A percentile compares a stretch with the other conserved stretches of the same genome.
phyloP scores from a whole-genome alignment of 2,329 filamentous ascomycete species.

The Colletotrichum sublineola region DNA sequence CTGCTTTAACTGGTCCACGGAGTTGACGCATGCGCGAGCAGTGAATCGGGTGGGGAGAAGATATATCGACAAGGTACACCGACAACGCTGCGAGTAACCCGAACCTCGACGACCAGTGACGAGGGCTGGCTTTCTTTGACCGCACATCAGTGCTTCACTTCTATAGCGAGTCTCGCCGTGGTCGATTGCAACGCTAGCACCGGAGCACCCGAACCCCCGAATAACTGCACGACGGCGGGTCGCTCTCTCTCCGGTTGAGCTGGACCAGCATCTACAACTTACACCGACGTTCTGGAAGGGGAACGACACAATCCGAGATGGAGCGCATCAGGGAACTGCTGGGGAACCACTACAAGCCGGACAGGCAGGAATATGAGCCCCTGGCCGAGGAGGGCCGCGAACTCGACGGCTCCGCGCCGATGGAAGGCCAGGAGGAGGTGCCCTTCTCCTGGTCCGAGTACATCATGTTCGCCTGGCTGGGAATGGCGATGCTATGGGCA shows the following conservation, averaged over 20 bases:
- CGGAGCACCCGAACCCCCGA: background rate
- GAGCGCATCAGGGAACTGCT: constrained; percentile 40
- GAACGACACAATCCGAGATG: constrained; percentile 18
- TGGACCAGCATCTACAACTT: background rate
- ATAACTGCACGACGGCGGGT: background rate
- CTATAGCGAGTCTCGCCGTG: background rate
- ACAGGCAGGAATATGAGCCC: constrained; percentile 44
- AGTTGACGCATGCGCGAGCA: background rate
- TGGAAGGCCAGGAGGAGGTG: constrained; percentile 54
- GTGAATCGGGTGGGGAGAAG: constrained; percentile 15
- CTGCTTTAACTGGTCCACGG: background rate
- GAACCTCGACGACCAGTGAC: constrained; percentile 6
- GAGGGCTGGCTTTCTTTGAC: constrained; percentile 5
- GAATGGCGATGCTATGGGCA: constrained; percentile 96
- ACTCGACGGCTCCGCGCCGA: constrained; percentile 47
- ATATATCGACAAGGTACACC: constrained; percentile 8
- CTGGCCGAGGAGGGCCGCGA: constrained; percentile 47
- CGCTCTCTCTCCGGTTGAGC: background rate
- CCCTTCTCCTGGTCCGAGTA: constrained; percentile 91
- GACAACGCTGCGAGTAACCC: constrained; percentile 12
- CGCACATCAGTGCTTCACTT: background rate
- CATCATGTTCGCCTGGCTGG: constrained; percentile 84
- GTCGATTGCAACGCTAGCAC: background rate
- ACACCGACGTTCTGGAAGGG: background rate
- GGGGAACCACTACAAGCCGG: constrained; percentile 31